A percentile compares a stretch with the other conserved stretches of the same genome.
Evolutionary conservation across 2,329 filamentous ascomycete species (phyloP).

Genomic region (Beauveria sp.): DNA sequence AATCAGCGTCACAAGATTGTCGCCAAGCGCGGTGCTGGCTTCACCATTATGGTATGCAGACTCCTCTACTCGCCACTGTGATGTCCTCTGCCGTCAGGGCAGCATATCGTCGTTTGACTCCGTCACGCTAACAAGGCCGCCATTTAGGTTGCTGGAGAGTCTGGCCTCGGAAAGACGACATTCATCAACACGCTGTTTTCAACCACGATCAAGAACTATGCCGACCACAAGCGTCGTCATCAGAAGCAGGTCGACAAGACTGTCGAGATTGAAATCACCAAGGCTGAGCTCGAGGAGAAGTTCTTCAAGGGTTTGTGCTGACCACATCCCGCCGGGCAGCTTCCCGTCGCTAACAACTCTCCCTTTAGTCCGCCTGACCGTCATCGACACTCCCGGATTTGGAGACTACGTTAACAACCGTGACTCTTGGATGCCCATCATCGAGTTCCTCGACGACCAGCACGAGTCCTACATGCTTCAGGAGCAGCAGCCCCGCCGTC

Average conservation of each 20-base stretch:
- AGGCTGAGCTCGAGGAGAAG: slow-evolving; percentile 99
- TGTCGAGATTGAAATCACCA: slow-evolving; percentile 99
- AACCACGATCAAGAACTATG: slow-evolving; percentile 99
- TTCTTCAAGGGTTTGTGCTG: slow-evolving; percentile 87
- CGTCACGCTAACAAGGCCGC: slow-evolving; percentile 12
- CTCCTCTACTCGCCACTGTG: neutral
- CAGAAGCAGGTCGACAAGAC: slow-evolving; percentile 99
- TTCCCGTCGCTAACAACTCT: neutral
- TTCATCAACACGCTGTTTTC: slow-evolving; percentile 99
- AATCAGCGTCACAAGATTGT: slow-evolving; percentile 72
- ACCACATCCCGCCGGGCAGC: neutral
- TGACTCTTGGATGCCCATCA: slow-evolving; percentile 99
- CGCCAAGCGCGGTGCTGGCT: slow-evolving; percentile 83
- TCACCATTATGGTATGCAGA: slow-evolving; percentile 88
- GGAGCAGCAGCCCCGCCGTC: slow-evolving; percentile 96
- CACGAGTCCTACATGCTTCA: slow-evolving; percentile 99
- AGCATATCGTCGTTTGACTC: neutral
- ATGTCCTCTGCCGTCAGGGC: neutral
- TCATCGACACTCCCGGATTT: slow-evolving; percentile 98
- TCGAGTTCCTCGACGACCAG: slow-evolving; percentile 99
- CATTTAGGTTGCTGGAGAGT: slow-evolving; percentile 87
- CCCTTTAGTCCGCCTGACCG: slow-evolving; percentile 78
- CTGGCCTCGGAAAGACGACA: slow-evolving; percentile 96
- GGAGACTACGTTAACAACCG: slow-evolving; percentile 99
- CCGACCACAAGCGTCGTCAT: slow-evolving; percentile 98